Evolutionary conservation across 1,139 yeast genomes (phyloP).

Genomic region (Sugiyamaella sp.): DNA sequence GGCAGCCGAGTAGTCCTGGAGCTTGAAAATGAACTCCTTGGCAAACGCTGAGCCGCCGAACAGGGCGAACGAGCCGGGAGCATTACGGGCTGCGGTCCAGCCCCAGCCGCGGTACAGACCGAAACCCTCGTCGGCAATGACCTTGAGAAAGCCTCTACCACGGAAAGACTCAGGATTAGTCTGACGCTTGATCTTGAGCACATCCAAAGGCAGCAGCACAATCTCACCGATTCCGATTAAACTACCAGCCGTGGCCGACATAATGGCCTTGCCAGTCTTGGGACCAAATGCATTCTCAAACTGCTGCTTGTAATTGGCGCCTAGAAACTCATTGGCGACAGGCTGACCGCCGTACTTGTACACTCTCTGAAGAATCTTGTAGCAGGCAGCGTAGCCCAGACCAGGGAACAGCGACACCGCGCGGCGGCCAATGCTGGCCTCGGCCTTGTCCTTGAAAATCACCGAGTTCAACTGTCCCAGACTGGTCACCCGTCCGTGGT

Average conservation of each 20-base stretch:
- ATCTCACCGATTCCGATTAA: slow-evolving; percentile 97
- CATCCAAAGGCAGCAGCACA: slow-evolving; percentile 92
- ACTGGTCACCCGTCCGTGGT: slow-evolving; percentile 66
- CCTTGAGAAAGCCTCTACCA: slow-evolving; percentile 93
- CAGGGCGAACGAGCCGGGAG: slow-evolving; percentile 97
- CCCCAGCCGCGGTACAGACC: slow-evolving; percentile 98
- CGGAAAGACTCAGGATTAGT: slow-evolving; percentile 97
- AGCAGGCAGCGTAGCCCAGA: slow-evolving; percentile 96
- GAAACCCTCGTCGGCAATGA: slow-evolving; percentile 87
- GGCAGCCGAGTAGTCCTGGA: slow-evolving; percentile 83
- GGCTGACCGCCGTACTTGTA: slow-evolving; percentile 99
- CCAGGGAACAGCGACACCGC: slow-evolving; percentile 92
- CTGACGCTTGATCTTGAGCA: slow-evolving; percentile 96
- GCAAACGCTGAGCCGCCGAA: slow-evolving; percentile 99
- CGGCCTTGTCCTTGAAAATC: slow-evolving; percentile 82
- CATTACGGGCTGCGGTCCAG: slow-evolving; percentile 99
- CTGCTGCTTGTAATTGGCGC: slow-evolving; percentile 66
- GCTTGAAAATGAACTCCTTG: slow-evolving; percentile 88
- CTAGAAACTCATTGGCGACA: slow-evolving; percentile 89
- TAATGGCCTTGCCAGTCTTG: slow-evolving; percentile 93
- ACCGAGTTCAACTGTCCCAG: slow-evolving; percentile 74
- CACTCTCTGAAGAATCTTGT: slow-evolving; percentile 94
- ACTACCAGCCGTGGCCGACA: slow-evolving; percentile 98
- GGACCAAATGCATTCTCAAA: slow-evolving; percentile 83
- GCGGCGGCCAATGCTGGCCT: slow-evolving; percentile 69